Percentiles rank a stretch among this genome's conserved stretches.
Conservation (phyloP, 257 asterid species). For the Striga asiatica region DNA sequence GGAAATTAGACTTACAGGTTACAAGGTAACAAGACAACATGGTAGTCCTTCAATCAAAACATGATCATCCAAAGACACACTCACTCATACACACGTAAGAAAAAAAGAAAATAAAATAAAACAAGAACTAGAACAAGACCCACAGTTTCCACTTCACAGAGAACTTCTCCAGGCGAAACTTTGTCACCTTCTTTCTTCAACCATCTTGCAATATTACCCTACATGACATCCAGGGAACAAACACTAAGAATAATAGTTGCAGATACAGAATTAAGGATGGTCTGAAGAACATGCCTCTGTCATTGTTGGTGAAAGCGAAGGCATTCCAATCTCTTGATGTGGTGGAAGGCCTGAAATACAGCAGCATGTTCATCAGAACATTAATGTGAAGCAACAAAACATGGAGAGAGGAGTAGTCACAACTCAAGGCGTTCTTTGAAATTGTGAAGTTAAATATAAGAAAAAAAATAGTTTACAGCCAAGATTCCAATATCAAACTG, state of each 20-base stretch:
- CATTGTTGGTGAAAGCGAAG: constrained; percentile 99
- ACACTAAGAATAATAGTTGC: constrained; percentile 8
- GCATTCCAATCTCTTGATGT: constrained; percentile 97
- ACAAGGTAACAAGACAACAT: background rate
- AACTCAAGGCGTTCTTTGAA: too few species aligned
- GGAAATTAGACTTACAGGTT: background rate
- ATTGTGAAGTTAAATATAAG: constrained; percentile 7
- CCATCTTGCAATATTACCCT: constrained; percentile 99
- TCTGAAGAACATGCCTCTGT: constrained; percentile 55
- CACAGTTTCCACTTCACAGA: constrained; percentile 99
- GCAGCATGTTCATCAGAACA: background rate
- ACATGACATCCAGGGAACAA: constrained; percentile 18
- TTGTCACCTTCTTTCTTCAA: constrained; percentile 98
- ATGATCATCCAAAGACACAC: background rate
- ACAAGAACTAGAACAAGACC: constrained; percentile 19
- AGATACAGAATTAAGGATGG: constrained; percentile 10
- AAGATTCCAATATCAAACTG: constrained; percentile 17
- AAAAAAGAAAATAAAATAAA: background rate
- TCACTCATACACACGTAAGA: too few species aligned
- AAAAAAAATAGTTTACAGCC: background rate
- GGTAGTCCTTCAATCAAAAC: background rate
- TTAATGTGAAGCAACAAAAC: background rate
- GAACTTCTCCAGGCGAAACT: constrained; percentile 92
- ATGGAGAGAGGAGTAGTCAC: background rate
- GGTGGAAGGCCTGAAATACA: constrained; percentile 78